Percentiles rank a stretch among this genome's conserved stretches.
Evolutionary conservation across 441 rosid species (phyloP).

Genomic region (Eutrema salsugineum): DNA sequence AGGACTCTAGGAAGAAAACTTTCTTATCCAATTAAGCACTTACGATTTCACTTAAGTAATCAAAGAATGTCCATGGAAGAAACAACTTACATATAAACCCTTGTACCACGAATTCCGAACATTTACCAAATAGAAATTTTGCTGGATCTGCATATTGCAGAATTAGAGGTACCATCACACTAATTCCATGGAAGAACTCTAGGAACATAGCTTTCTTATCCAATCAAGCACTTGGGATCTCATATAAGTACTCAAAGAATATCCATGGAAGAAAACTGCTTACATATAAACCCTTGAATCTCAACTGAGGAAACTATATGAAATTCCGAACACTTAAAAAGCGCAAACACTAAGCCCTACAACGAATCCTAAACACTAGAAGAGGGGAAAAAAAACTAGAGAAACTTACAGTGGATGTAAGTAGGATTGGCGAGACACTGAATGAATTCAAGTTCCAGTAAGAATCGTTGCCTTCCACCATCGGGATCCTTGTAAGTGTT

Average conservation of each 20-base stretch:
- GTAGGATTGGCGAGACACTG: constrained; percentile 99
- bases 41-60: too few species aligned
- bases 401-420: constrained; percentile 78
- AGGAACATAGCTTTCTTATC: not conserved
- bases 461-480: constrained; percentile 84
- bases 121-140: too few species aligned
- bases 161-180: not conserved
- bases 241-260: not conserved
- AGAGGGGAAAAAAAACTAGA: not conserved
- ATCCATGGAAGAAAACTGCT: not conserved
- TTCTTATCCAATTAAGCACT: too few species aligned
- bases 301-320: not conserved
- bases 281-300: not conserved
- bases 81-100: too few species aligned
- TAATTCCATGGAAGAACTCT: not conserved
- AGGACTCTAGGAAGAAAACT: too few species aligned
- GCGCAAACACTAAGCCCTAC: not conserved
- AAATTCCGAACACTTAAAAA: not conserved
- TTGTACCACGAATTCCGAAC: too few species aligned
- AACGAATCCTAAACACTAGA: not conserved
- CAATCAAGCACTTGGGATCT: not conserved
- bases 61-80: too few species aligned
- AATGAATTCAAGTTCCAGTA: constrained; percentile 88
- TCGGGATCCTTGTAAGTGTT: constrained; percentile 81
- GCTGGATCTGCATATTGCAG: not conserved